Evolutionary conservation across 192 early-diverging fungal species (phyloP), one percentile per base, ranked within the genome.

Genomic region (Polychytrium aggregatum): DNA sequence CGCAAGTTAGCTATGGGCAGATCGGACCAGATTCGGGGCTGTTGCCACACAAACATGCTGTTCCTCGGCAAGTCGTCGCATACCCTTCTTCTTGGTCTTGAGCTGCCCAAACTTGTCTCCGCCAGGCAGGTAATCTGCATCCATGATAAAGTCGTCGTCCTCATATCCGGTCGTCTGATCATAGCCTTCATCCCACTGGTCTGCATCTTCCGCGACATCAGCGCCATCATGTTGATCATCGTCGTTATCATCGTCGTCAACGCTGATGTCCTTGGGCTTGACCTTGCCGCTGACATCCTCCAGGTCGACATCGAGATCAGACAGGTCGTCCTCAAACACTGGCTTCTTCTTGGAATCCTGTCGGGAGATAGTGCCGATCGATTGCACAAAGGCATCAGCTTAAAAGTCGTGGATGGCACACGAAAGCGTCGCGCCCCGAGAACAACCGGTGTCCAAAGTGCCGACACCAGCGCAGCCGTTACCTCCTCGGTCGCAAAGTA

Each of bases 71-170:
- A 24, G 14, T 3, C 18, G 35, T n/a, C n/a, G n/a, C n/a, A n/a
- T n/a, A n/a, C n/a, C n/a, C n/a, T n/a, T n/a, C n/a, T 3, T 37
- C 28, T 52, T 52, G 24, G 20, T 53, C 41, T 53, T 50, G 14
- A 49, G 27, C 17, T 11, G 6, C 31, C 64, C 74, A 56, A 68
- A 82, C 24, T 72, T 67, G 26, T 72, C 60, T 22, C 83, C 82
- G 26, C 74, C 84, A 26, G 87, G 83, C 41, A 90, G 48, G 39
- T 86, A 92, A 62, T 93, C 90, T 0, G 85, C 89, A 53, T 92
- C 88, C 89, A 92, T 96, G 47, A 83, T 79, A 57, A 90, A 76
- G 52, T 88, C 82, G 16, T 82, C 78, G 37, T 85, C 86, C 30
- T 67, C 59, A 34, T 70, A 64, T 4, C 48, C 46, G 14, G 65